phyloP scores from a whole-genome alignment of 2,329 filamentous ascomycete genomes.

The Aureobasidium uvarum region DNA sequence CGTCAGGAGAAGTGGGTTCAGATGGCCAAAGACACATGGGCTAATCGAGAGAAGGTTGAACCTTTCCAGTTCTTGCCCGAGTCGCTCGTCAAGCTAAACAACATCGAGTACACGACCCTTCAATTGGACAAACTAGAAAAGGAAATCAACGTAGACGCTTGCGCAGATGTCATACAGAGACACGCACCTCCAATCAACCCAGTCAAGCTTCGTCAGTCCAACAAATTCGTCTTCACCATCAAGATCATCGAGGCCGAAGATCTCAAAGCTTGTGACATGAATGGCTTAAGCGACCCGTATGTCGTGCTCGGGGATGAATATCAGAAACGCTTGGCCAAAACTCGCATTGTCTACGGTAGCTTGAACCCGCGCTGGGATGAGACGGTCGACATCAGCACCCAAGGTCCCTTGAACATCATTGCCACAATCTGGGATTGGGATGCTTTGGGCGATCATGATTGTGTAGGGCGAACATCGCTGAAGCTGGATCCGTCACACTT shows the following conservation, averaged over 20 bases:
- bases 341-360: constrained; percentile 83
- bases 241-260: constrained; percentile 99
- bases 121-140: constrained; percentile 88
- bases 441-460: constrained; percentile 94
- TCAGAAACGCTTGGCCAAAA: constrained; percentile 94
- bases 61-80: constrained; percentile 96
- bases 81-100: constrained; percentile 98
- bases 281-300: constrained; percentile 91
- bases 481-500: constrained; percentile 99
- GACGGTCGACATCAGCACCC: constrained; percentile 91
- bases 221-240: constrained; percentile 96
- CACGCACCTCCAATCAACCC: constrained; percentile 66
- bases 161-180: constrained; percentile 75
- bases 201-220: constrained; percentile 62
- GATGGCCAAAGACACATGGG: constrained; percentile 90
- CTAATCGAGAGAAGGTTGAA: constrained; percentile 85
- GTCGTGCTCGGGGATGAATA: constrained; percentile 97
- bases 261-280: constrained; percentile 95
- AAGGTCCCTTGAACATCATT: constrained; percentile 87
- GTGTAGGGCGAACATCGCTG: constrained; percentile 91
- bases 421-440: constrained; percentile 99
- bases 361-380: constrained; percentile 97
- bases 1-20: constrained; percentile 92
- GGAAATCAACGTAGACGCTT: constrained; percentile 87
- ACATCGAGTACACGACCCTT: constrained; percentile 90